Conservation (phyloP, 2,329 filamentous ascomycete species). For the Fusarium chaquense region DNA sequence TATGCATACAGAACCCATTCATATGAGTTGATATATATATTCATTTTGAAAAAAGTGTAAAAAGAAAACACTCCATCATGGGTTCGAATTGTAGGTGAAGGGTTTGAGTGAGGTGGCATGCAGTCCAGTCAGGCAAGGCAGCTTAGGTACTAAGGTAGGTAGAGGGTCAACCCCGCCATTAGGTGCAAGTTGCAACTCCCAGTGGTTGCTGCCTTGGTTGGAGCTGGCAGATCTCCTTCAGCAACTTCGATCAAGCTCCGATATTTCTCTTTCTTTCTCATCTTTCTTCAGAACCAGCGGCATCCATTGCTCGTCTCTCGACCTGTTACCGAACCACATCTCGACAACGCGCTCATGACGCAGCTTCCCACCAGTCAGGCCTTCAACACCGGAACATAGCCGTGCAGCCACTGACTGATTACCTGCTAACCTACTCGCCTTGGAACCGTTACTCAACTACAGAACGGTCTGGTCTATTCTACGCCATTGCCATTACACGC, state of each 20-base stretch:
- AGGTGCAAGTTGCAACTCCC: slow-evolving; percentile 12
- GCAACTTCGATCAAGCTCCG: slow-evolving; percentile 16
- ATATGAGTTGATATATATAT: neutral
- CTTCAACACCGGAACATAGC: slow-evolving; percentile 18
- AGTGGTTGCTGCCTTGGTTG: slow-evolving; percentile 27
- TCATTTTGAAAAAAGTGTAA: neutral
- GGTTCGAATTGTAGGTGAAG: neutral
- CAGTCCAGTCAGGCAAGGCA: neutral
- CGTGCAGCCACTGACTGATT: slow-evolving; percentile 1
- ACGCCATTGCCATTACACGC: slow-evolving; percentile 11
- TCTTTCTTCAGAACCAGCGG: slow-evolving; percentile 1
- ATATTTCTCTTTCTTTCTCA: slow-evolving; percentile 8
- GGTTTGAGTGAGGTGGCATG: neutral
- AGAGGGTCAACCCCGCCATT: slow-evolving; percentile 25
- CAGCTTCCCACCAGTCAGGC: slow-evolving; percentile 2
- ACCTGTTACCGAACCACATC: neutral
- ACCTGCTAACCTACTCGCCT: slow-evolving; percentile 1
- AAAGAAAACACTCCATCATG: neutral
- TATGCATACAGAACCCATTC: neutral
- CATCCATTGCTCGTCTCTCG: slow-evolving; percentile 3
- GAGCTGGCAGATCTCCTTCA: slow-evolving; percentile 26
- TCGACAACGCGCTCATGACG: neutral
- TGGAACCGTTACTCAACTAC: slow-evolving; percentile 17
- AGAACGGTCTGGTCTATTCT: slow-evolving; percentile 9
- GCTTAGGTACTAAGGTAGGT: neutral